Evolutionary conservation across 805 yeast species (phyloP).

Genomic region (Martiniozyma abietophila): DNA sequence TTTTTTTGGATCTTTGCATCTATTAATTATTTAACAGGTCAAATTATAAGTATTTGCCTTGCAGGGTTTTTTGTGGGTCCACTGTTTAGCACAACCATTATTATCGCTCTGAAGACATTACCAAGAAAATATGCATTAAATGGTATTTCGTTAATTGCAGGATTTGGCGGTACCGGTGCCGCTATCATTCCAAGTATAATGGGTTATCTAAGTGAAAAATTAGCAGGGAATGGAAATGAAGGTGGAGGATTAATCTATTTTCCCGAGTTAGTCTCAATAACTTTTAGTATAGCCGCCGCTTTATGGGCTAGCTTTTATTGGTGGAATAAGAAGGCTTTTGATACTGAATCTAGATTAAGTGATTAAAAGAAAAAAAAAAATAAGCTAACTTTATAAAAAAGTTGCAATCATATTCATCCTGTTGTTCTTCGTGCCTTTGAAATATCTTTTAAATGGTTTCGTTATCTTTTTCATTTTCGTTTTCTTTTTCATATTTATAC

Average conservation of each 20-base stretch:
- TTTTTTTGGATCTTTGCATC: constrained; percentile 26
- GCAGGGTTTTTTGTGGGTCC: constrained; percentile 48
- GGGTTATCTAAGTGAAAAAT: constrained; percentile 36
- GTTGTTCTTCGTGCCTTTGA: too few species aligned
- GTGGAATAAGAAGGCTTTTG: constrained; percentile 12
- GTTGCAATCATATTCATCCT: too few species aligned
- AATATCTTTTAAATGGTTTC: too few species aligned
- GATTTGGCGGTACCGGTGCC: constrained; percentile 79
- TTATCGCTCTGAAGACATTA: constrained; percentile 50
- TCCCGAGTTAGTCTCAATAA: constrained; percentile 18
- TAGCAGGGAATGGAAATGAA: constrained; percentile 12
- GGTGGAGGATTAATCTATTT: constrained; percentile 28
- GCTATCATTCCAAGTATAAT: constrained; percentile 61
- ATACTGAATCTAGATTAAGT: constrained; percentile 14
- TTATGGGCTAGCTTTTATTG: constrained; percentile 24
- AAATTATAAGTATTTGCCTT: constrained; percentile 29
- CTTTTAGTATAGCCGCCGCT: constrained; percentile 18
- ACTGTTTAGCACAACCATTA: constrained; percentile 58
- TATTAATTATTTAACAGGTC: constrained; percentile 15
- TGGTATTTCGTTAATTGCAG: constrained; percentile 68
- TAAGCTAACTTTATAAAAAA: too few species aligned
- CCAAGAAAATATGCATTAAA: constrained; percentile 53
- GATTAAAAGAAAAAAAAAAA: too few species aligned
- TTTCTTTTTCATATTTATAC: too few species aligned
- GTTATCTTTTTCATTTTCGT: too few species aligned